A percentile compares a stretch with the other conserved stretches of the same genome.
These are phyloP conservation scores for Exophiala spinifera DNA, from an alignment of 2,329 filamentous ascomycete species.

Conservation along the genomic window DNA sequence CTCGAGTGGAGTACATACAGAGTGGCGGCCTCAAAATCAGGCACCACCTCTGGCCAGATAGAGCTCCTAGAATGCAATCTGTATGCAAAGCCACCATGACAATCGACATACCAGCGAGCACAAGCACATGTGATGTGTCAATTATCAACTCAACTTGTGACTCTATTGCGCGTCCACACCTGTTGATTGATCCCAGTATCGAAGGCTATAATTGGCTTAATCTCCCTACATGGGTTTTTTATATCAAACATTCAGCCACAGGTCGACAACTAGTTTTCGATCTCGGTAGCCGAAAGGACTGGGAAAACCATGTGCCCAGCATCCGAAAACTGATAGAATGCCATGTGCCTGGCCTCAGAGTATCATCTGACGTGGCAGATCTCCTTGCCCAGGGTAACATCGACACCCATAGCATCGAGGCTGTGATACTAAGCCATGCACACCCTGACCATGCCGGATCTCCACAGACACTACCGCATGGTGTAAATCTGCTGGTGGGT, in stretches of 20 bases:
- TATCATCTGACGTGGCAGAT: constrained; percentile 17
- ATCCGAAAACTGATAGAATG: neutral
- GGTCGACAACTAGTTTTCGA: constrained; percentile 35
- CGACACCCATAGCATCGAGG: constrained; percentile 9
- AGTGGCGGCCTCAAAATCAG: no score
- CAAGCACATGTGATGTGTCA: neutral
- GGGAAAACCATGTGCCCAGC: neutral
- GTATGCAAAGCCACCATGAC: no score
- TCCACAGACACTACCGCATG: constrained; percentile 44
- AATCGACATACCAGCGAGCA: neutral
- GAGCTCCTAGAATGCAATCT: no score
- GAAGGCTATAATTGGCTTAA: constrained; percentile 1
- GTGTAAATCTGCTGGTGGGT: constrained; percentile 51
- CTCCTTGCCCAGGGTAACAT: constrained; percentile 18
- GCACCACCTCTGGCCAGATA: no score
- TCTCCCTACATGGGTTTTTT: constrained; percentile 33
- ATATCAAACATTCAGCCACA: constrained; percentile 44
- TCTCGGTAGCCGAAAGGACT: constrained; percentile 32
- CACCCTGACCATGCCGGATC: constrained; percentile 51
- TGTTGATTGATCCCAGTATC: constrained; percentile 23
- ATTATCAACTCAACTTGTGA: neutral
- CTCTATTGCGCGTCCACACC: neutral
- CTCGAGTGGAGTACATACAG: no score
- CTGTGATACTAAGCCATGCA: constrained; percentile 29
- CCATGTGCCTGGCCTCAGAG: neutral